Base-by-base conservation (phyloP, 495 filamentous ascomycete species). In the Neurospora tetrasperma region DNA sequence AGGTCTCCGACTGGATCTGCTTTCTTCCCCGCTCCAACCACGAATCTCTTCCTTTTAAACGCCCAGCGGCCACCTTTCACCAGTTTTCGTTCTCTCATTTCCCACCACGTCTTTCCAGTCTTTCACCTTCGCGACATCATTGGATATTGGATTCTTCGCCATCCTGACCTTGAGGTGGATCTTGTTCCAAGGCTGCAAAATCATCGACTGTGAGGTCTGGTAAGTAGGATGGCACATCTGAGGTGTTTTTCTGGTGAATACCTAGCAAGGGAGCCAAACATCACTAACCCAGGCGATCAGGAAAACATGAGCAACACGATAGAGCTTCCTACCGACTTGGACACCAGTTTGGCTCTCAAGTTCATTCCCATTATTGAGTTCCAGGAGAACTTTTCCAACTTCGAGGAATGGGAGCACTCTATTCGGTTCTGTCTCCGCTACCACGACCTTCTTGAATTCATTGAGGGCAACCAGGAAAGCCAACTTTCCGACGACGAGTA, bases 321-420 rank as follows among this genome's bases (percentile, higher is more conserved):
- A 3, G 42, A 44, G 3, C 16, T 44, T 4, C 42, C 42, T 6
- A 18, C 6, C 16, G 2, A 8, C 16, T n/a, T 44, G 16, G 2
- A 44, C 7, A n/a, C 2, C 6, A 16, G 6, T 9, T 44, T 44
- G 18, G 42, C 42, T 18, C 16, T 4, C 0, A 44, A 44, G 2
- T 2, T 44, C 16, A 1, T 44, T 1, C 42, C 42, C 0, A 3
- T 44, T 44, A 6, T 44, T 3, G 1, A 44, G 7, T 16, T 44
- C 0, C 1, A 8, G 6, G 6, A n/a, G 0, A n/a, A n/a, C 2
- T n/a, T 44, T 4, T 2, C 0, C 16, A 9, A n/a, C 42, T 44
- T 44, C 1, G 42, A 44, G 6, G 0, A 44, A 3, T 44, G 42
- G 42, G 3, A n/a, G 42, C 42, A 44, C 42, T 44, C 42, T 9